phyloP scores from a whole-genome alignment of 192 early-diverging fungal species.

The Podila minutissima region DNA sequence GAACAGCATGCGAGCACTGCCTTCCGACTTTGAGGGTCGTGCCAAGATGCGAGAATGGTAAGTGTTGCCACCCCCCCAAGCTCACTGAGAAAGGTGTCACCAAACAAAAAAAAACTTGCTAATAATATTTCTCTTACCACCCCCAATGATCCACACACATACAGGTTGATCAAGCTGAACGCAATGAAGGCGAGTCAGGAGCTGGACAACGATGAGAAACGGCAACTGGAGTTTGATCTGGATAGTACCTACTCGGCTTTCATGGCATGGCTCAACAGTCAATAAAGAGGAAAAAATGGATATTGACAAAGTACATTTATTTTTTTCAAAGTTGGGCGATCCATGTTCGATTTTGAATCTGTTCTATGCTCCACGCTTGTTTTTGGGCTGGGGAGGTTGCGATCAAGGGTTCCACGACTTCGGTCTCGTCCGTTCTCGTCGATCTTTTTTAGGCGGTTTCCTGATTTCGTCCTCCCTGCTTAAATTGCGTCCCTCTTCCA shows the following conservation, averaged over 20 bases:
- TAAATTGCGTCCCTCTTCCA: too few relatives aligned
- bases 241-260: conserved; percentile 78
- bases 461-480: neutral
- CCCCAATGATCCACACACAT: neutral
- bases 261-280: conserved; percentile 56
- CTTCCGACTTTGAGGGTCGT: conserved; percentile 84
- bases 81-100: neutral
- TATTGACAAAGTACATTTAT: too few relatives aligned
- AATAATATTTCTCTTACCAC: too few relatives aligned
- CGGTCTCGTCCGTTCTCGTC: too few relatives aligned
- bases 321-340: too few relatives aligned
- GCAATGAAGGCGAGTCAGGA: conserved; percentile 94
- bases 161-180: conserved; percentile 84
- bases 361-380: too few relatives aligned
- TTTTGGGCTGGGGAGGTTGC: too few relatives aligned
- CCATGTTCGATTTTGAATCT: too few relatives aligned
- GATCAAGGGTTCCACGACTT: too few relatives aligned
- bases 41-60: conserved; percentile 86
- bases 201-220: conserved; percentile 82
- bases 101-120: neutral
- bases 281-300: conserved; percentile 7
- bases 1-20: conserved; percentile 82
- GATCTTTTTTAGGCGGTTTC: too few relatives aligned
- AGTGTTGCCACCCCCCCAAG: neutral
- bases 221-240: conserved; percentile 94